Percentiles rank a stretch among this genome's conserved stretches.
Conservation (phyloP, 192 early-diverging fungal species). For the Rhizoclosmatium sp. region DNA sequence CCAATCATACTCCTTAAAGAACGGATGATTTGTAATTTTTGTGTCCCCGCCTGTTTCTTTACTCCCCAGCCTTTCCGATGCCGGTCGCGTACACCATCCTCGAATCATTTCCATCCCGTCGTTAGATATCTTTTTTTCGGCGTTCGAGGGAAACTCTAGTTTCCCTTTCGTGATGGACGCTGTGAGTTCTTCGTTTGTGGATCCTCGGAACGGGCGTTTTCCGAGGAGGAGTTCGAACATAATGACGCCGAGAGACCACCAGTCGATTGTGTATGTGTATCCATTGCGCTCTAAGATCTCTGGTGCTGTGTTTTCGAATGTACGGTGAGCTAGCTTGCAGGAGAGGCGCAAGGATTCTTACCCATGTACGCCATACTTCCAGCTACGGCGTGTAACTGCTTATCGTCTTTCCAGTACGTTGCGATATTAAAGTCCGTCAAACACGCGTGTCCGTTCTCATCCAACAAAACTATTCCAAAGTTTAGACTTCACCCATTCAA, state of each 20-base stretch:
- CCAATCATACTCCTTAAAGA: constrained; percentile 52
- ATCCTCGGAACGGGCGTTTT: constrained; percentile 76
- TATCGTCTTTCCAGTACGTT: constrained; percentile 47
- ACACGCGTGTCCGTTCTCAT: constrained; percentile 56
- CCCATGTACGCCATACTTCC: constrained; percentile 81
- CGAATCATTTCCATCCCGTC: constrained; percentile 37
- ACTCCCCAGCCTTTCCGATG: constrained; percentile 77
- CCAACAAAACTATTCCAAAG: constrained; percentile 44
- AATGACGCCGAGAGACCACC: constrained; percentile 88
- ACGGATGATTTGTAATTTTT: constrained; percentile 53
- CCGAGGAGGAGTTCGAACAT: constrained; percentile 72
- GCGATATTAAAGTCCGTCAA: constrained; percentile 67
- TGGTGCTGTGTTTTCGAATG: constrained; percentile 33
- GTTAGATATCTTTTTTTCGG: constrained; percentile 10
- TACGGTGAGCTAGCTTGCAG: background rate
- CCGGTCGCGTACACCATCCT: constrained; percentile 74
- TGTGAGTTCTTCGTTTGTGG: constrained; percentile 74
- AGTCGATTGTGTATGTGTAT: constrained; percentile 64
- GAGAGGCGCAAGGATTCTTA: background rate
- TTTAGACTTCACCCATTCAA: constrained; percentile 53
- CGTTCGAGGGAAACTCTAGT: constrained; percentile 68
- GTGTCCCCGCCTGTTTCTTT: constrained; percentile 73
- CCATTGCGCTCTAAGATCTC: constrained; percentile 52
- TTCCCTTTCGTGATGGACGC: constrained; percentile 74
- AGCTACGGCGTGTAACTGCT: constrained; percentile 52